These are phyloP conservation scores for Candida glaebosa DNA, from an alignment of 805 yeast genomes.

Conservation along the genomic window DNA sequence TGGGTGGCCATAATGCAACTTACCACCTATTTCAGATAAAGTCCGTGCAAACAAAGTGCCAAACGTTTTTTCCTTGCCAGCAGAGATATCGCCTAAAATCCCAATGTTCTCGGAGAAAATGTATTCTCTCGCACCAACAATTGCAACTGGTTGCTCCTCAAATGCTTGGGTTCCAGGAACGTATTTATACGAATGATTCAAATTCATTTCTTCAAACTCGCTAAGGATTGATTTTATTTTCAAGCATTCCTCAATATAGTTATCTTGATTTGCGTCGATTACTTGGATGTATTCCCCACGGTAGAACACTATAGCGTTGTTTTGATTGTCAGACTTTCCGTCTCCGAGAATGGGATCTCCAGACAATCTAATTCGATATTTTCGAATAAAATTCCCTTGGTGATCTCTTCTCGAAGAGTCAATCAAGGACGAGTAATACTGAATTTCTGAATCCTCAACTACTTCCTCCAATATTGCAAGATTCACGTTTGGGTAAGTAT, in stretches of 20 bases:
- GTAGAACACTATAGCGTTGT: conserved; percentile 78
- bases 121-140: conserved; percentile 92
- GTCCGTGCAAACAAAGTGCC: conserved; percentile 95
- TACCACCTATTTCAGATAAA: conserved; percentile 89
- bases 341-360: conserved; percentile 96
- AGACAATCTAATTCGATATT: conserved; percentile 67
- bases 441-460: conserved; percentile 39
- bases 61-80: conserved; percentile 95
- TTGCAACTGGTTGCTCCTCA: conserved; percentile 56
- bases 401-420: conserved; percentile 45
- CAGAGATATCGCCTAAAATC: conserved; percentile 92
- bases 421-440: conserved; percentile 60
- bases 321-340: conserved; percentile 95
- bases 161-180: conserved; percentile 43
- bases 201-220: conserved; percentile 81
- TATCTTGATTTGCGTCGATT: conserved; percentile 95
- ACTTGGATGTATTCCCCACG: conserved; percentile 95
- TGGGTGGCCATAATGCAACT: conserved; percentile 94
- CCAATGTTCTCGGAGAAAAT: conserved; percentile 93
- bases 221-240: conserved; percentile 84
- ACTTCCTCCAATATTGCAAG: conserved; percentile 52
- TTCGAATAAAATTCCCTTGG: conserved; percentile 36
- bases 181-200: conserved; percentile 47
- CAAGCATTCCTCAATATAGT: conserved; percentile 89
- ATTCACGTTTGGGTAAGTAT: conserved; percentile 66